A percentile compares a stretch with the other conserved stretches of the same genome.
phyloP scores from a whole-genome alignment of 805 yeast species.

The Lipomyces kockii region DNA sequence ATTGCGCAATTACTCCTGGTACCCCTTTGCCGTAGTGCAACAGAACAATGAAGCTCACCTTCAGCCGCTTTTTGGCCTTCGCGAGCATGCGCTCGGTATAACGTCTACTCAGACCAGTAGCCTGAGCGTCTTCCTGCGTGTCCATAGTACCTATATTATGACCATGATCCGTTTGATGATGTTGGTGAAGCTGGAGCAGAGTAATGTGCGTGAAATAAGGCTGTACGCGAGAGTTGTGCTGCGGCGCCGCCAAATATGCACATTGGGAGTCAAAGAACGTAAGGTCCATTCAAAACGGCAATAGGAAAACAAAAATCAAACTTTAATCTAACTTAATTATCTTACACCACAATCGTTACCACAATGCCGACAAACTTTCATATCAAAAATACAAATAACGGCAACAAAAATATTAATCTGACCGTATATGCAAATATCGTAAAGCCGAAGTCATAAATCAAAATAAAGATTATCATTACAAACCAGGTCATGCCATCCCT shows the following conservation, averaged over 20 bases:
- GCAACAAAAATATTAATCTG: neutral
- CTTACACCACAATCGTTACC: neutral
- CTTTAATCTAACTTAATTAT: neutral
- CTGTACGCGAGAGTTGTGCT: neutral
- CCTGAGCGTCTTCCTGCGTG: neutral
- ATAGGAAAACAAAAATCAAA: neutral
- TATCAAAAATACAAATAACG: too few relatives aligned
- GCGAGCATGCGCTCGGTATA: conserved; percentile 28
- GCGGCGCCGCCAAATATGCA: neutral
- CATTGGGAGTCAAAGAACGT: neutral
- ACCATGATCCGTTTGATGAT: neutral
- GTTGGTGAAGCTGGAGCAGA: neutral
- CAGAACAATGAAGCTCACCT: conserved; percentile 14
- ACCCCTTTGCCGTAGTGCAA: neutral
- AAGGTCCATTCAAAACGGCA: neutral
- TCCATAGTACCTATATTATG: neutral
- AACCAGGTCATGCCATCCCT: neutral
- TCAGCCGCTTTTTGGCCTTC: conserved; percentile 24
- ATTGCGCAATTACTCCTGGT: neutral
- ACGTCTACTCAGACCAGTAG: neutral
- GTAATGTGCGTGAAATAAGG: neutral
- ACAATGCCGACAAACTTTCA: too few relatives aligned
- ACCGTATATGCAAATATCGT: neutral
- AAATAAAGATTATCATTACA: neutral
- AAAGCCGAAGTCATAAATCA: neutral